These are phyloP conservation scores for Heterococcus sp. DNA, from an alignment of 108 stramenopile species.

Conservation along the genomic window DNA sequence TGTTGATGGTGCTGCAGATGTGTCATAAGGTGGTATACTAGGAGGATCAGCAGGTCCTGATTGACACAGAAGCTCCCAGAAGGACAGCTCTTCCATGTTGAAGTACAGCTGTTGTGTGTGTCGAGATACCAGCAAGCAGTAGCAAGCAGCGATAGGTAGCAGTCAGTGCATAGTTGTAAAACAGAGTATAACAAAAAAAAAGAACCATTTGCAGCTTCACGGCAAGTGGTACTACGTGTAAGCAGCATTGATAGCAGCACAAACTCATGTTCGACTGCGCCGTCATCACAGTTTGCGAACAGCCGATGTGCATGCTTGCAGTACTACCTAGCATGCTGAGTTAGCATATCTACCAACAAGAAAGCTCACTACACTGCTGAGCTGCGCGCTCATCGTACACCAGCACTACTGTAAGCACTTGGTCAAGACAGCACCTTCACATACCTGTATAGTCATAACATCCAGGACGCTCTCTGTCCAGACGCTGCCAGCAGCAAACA, in stretches of 20 bases:
- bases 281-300: neutral
- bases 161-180: neutral
- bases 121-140: neutral
- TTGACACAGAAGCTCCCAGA: conserved; percentile 9
- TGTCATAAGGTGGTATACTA: too few relatives aligned
- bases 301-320: too few relatives aligned
- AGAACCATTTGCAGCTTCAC: neutral
- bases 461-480: conserved; percentile 9
- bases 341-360: neutral
- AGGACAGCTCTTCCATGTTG: conserved; percentile 23
- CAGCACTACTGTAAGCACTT: neutral
- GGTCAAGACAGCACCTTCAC: neutral
- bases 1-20: neutral
- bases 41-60: neutral
- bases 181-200: neutral
- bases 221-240: neutral
- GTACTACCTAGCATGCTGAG: neutral
- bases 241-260: neutral
- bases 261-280: neutral
- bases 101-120: conserved; percentile 24
- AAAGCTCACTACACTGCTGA: neutral
- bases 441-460: neutral
- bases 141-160: neutral
- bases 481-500: conserved; percentile 26
- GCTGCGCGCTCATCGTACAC: neutral